A percentile compares a stretch with the other conserved stretches of the same genome.
Evolutionary conservation across 345 rosid genomes (phyloP).

Genomic region (Trapa incisa): DNA sequence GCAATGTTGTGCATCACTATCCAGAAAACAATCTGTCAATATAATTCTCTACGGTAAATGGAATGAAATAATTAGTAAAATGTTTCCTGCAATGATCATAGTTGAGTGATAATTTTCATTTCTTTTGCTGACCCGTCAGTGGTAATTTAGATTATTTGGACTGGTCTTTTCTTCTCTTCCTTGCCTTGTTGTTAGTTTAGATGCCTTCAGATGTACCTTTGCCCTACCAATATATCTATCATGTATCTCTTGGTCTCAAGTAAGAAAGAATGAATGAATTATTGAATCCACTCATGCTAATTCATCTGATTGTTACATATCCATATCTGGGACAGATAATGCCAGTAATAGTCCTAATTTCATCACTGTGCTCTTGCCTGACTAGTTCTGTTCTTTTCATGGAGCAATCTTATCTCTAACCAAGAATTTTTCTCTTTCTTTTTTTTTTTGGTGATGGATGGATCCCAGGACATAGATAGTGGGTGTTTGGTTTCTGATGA

Average conservation of each 20-base stretch:
- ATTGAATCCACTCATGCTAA: slow-evolving; percentile 29
- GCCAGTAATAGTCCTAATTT: slow-evolving; percentile 20
- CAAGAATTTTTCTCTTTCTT: slow-evolving; percentile 4
- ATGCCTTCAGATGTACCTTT: slow-evolving; percentile 18
- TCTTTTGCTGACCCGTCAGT: not conserved
- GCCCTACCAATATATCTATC: slow-evolving; percentile 23
- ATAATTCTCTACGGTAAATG: not conserved
- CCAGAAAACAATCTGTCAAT: not conserved
- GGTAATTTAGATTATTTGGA: slow-evolving; percentile 12
- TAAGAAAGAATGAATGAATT: slow-evolving; percentile 35
- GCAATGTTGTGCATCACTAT: not conserved
- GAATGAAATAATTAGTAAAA: not conserved
- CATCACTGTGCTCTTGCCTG: slow-evolving; percentile 14
- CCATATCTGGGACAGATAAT: slow-evolving; percentile 40
- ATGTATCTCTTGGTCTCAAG: slow-evolving; percentile 29
- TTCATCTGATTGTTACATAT: slow-evolving; percentile 26
- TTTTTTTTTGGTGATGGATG: slow-evolving; percentile 15
- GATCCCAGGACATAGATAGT: slow-evolving; percentile 51
- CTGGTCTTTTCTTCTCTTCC: not conserved
- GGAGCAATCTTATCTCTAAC: slow-evolving; percentile 18
- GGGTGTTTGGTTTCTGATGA: slow-evolving; percentile 38
- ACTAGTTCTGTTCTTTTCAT: slow-evolving; percentile 17
- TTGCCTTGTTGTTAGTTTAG: slow-evolving; percentile 2
- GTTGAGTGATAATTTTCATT: not conserved
- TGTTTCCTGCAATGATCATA: not conserved